Evolutionary conservation across 2,329 filamentous ascomycete species (phyloP).

Genomic region (Botryotinia globosa): DNA sequence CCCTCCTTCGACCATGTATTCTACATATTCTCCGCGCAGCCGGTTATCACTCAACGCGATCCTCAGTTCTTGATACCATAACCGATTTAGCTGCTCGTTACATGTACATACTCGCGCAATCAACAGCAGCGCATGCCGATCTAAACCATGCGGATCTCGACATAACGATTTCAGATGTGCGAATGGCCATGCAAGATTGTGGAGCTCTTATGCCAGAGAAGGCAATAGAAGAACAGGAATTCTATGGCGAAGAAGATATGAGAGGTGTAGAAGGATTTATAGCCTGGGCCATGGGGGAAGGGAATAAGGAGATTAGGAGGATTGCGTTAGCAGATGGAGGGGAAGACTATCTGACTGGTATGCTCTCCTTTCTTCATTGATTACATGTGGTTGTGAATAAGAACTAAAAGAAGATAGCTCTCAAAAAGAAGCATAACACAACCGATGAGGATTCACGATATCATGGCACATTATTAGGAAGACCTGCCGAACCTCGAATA

Average conservation of each 20-base stretch:
- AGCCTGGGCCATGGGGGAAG: slow-evolving; percentile 71
- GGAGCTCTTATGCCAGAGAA: slow-evolving; percentile 71
- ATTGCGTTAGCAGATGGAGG: slow-evolving; percentile 66
- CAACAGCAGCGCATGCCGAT: slow-evolving; percentile 67
- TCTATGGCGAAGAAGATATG: slow-evolving; percentile 70
- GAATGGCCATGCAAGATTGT: slow-evolving; percentile 79
- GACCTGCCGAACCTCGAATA: slow-evolving; percentile 65
- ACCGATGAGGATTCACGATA: slow-evolving; percentile 84
- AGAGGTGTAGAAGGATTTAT: slow-evolving; percentile 76
- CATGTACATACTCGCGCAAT: slow-evolving; percentile 68
- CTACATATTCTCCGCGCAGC: slow-evolving; percentile 89
- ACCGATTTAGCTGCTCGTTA: slow-evolving; percentile 84
- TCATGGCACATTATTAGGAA: slow-evolving; percentile 78
- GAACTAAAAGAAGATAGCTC: slow-evolving; percentile 47
- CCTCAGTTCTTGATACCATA: slow-evolving; percentile 81
- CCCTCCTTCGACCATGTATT: slow-evolving; percentile 80
- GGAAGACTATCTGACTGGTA: slow-evolving; percentile 68
- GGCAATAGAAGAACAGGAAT: slow-evolving; percentile 61
- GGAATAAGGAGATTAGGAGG: slow-evolving; percentile 76
- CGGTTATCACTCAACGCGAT: slow-evolving; percentile 80
- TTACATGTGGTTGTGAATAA: slow-evolving; percentile 7
- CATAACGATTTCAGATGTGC: slow-evolving; percentile 71
- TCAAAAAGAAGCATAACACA: slow-evolving; percentile 93
- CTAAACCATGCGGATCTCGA: slow-evolving; percentile 59
- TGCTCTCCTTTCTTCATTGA: neutral